Percentiles rank a stretch among this genome's conserved stretches.
Conservation (phyloP, 2,329 filamentous ascomycete species). For the Aureobasidium sp. region DNA sequence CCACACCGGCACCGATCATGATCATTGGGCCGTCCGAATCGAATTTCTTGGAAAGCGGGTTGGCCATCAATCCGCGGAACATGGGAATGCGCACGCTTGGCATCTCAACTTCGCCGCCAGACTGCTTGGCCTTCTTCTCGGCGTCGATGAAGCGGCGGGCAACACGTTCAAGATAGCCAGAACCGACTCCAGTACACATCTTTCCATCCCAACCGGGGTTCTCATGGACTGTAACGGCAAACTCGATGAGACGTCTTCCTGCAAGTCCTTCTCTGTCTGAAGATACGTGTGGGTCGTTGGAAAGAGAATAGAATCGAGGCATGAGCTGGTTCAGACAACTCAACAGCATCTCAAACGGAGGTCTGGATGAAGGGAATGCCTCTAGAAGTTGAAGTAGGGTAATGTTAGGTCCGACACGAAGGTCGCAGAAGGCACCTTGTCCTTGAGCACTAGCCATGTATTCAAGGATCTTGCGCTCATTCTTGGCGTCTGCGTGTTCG, state of each 20-base stretch:
- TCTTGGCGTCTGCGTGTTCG: conserved; percentile 69
- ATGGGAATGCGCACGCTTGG: conserved; percentile 76
- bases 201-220: conserved; percentile 63
- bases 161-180: conserved; percentile 85
- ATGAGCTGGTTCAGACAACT: conserved; percentile 79
- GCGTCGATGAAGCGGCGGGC: conserved; percentile 64
- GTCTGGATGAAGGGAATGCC: conserved; percentile 86
- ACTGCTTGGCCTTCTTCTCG: conserved; percentile 47
- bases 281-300: conserved; percentile 84
- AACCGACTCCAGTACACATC: conserved; percentile 73
- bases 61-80: conserved; percentile 98
- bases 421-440: conserved; percentile 83
- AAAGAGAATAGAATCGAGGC: conserved; percentile 97
- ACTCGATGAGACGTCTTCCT: conserved; percentile 75
- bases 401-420: conserved; percentile 79
- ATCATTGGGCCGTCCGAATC: conserved; percentile 94
- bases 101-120: conserved; percentile 34
- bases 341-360: conserved; percentile 73
- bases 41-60: conserved; percentile 87
- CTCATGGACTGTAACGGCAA: conserved; percentile 95
- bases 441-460: conserved; percentile 86
- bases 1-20: conserved; percentile 90
- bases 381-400: conserved; percentile 77
- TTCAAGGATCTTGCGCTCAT: conserved; percentile 80
- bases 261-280: conserved; percentile 60